Conservation (phyloP, 2,329 filamentous ascomycete genomes). For the Fusarium redolens region DNA sequence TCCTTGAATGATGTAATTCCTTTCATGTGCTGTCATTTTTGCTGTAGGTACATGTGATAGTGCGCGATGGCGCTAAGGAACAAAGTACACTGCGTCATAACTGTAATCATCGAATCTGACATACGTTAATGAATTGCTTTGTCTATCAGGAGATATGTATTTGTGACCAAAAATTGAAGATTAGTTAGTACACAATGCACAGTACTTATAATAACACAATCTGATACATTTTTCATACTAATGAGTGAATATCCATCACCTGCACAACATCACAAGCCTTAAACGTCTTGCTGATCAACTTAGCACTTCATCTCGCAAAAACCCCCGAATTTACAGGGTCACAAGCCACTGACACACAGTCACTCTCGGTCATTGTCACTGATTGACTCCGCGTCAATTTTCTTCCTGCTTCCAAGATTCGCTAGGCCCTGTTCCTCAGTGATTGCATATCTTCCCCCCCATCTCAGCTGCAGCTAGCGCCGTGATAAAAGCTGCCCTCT, state of each 20-base stretch:
- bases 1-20: slow-evolving; percentile 38
- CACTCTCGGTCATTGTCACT: slow-evolving; percentile 30
- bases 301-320: slow-evolving; percentile 14
- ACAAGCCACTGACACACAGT: slow-evolving; percentile 48
- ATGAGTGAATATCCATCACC: slow-evolving; percentile 37
- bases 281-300: slow-evolving; percentile 29
- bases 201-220: background rate
- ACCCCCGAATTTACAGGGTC: slow-evolving; percentile 31
- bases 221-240: background rate
- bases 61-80: background rate
- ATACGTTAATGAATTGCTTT: slow-evolving; percentile 2
- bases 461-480: slow-evolving; percentile 40
- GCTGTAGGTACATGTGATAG: slow-evolving; percentile 34
- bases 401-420: slow-evolving; percentile 44
- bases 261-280: slow-evolving; percentile 27
- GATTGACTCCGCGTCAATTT: slow-evolving; percentile 48
- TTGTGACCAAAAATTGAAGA: background rate
- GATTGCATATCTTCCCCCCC: slow-evolving; percentile 4
- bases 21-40: slow-evolving; percentile 1
- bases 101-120: slow-evolving; percentile 10
- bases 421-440: slow-evolving; percentile 5
- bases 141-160: background rate
- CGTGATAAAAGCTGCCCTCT: slow-evolving; percentile 45
- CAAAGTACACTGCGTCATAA: slow-evolving; percentile 31
- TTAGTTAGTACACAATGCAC: slow-evolving; percentile 5